Evolutionary conservation across 495 filamentous ascomycete species (phyloP), one percentile per base, ranked within the genome.

Genomic region (Tuber calosporum): DNA sequence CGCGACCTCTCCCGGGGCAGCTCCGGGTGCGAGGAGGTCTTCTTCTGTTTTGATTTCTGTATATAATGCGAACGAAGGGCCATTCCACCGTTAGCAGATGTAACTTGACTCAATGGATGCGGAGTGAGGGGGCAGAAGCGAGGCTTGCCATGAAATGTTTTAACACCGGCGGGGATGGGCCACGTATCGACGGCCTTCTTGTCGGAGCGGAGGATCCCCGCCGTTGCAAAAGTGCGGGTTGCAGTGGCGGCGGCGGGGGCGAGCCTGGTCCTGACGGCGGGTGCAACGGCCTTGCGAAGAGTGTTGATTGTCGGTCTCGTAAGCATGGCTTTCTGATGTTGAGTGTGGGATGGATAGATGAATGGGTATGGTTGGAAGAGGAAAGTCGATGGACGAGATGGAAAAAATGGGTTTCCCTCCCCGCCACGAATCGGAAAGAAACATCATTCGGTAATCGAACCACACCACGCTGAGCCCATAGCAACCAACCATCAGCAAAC

Each of bases 21-120:
- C 92, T 84, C 95, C 95, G 62, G 93, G 92, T 74, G 88, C 86
- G 73, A 96, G 45, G 69, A 99, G 91, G 85, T 99, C 95, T 19
- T 88, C 86, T 79, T 90, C 88, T 76, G 82, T 86, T 85, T 89
- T 90, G 84, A 98, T 89, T 79, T 98, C 94, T 99, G 82, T 85
- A 75, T n/a, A 34, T 17, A 26, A 67, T 53, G 68, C 41, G 42
- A 36, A 26, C 8, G 42, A 53, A 48, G 45, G 7, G 13, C 20
- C 37, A 69, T 13, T 17, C 67, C 53, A 11, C n/a, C 6, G 26
- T 62, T 62, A 30, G 53, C 11, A 2, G 26, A 62, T 30, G 53
- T 17, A 62, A 62, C 11, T 13, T 17, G 5, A 62, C 26, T 15
- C 53, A 62, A 62, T 62, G 53, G 66, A 15, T 62, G 66, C 66